Conservation (phyloP, 257 asterid genomes). For the Nicotiana paniculata region DNA sequence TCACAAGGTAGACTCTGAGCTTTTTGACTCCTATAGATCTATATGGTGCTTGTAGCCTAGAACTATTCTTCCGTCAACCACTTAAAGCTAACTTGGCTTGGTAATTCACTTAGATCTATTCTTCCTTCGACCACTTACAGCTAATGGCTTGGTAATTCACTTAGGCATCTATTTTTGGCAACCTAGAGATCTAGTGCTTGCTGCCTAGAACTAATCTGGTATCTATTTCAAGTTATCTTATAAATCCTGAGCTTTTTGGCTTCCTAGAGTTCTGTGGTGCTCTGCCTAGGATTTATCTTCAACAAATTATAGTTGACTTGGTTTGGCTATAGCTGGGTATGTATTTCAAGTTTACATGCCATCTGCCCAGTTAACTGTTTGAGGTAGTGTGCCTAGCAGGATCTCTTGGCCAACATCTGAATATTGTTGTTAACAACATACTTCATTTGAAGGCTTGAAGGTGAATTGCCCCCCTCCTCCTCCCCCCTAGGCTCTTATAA, state of each 20-base stretch:
- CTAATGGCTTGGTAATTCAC: neutral
- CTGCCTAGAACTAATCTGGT: neutral
- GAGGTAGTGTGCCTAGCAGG: too few relatives aligned
- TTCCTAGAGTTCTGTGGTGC: neutral
- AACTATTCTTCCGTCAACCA: neutral
- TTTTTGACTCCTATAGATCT: neutral
- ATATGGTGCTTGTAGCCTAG: neutral
- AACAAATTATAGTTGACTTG: neutral
- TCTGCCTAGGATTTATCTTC: neutral
- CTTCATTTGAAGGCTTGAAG: too few relatives aligned
- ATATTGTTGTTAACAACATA: too few relatives aligned
- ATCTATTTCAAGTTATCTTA: neutral
- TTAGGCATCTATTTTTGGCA: neutral
- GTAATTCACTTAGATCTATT: neutral
- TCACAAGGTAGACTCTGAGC: neutral
- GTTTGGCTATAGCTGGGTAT: too few relatives aligned
- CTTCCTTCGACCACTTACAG: neutral
- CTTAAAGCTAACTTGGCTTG: neutral
- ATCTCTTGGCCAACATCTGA: too few relatives aligned
- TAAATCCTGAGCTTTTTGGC: neutral
- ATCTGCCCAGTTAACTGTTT: too few relatives aligned
- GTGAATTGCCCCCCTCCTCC: too few relatives aligned
- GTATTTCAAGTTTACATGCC: too few relatives aligned
- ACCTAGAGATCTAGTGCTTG: neutral
- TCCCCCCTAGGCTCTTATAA: too few relatives aligned